Percentiles rank a stretch among this genome's conserved stretches.
Conservation (phyloP, 768 basidiomycete genomes). For the Termitomyces sp. region DNA sequence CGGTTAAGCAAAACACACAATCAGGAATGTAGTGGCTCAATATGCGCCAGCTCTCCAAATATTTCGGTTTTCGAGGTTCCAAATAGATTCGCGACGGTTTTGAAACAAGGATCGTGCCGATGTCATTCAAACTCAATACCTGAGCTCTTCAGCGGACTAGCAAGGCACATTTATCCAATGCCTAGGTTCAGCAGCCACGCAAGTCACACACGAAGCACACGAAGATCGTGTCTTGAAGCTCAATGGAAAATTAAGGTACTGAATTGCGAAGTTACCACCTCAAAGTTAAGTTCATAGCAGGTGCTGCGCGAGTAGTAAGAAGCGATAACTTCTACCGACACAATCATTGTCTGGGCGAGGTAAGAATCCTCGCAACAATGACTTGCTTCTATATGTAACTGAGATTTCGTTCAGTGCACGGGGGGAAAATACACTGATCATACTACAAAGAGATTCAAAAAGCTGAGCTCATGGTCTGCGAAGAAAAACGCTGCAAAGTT, state of each 20-base stretch:
- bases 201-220: not conserved
- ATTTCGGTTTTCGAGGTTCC: not conserved
- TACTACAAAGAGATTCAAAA: not conserved
- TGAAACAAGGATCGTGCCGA: not conserved
- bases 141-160: not conserved
- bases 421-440: not conserved
- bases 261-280: not conserved
- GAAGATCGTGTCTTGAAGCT: not conserved
- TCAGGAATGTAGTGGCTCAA: not conserved
- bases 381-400: not conserved
- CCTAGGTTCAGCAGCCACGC: not conserved
- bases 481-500: slow-evolving; percentile 51
- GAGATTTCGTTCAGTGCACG: not conserved
- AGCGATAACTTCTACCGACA: not conserved
- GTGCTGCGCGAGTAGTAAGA: not conserved
- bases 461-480: slow-evolving; percentile 13
- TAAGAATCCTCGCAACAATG: not conserved
- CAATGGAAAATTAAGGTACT: not conserved
- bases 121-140: not conserved
- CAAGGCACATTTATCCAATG: not conserved
- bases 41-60: too few species aligned
- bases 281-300: not conserved
- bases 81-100: too few species aligned
- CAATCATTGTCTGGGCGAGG: not conserved
- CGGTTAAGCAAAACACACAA: not conserved